Evolutionary conservation across 257 asterid species (phyloP), one percentile per base, ranked within the genome.

Genomic region (Mentha longifolia): DNA sequence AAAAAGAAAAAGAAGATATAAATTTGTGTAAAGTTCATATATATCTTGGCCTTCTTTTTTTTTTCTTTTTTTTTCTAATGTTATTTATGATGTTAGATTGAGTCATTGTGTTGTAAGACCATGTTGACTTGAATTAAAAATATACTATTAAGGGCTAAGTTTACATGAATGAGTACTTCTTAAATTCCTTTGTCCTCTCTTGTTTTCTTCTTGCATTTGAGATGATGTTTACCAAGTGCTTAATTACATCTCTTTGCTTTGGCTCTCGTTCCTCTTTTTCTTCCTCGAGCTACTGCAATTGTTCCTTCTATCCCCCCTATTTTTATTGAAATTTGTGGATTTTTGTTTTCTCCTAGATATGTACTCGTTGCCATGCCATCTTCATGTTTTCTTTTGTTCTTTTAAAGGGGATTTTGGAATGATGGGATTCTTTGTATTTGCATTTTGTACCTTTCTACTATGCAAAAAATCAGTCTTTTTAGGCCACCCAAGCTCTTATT

Each of bases 201-300:
- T 45, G 8, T 47, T 47, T 15, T 47, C 54, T 10, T 42, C 14
- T 42, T 9, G 10, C 25, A 22, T 22, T 22, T 22, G 25, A 22
- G 25, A 22, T 22, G 25, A 22, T 22, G 25, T 22, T 22, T 22
- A 22, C 25, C 1, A 22, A 2, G 25, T 22, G n/a, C 25, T 22
- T 22, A 22, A 22, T 22, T 22, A 22, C 25, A 22, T 22, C 45
- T 11, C 14, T 42, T 11, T 11, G 47, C 15, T 75, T 84, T 81
- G 86, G 81, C 3, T 47, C n/a, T n/a, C 56, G 7, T 82, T 77
- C 89, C 96, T 58, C 61, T 59, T 78, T 86, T 88, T 83, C 88
- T 72, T 90, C 93, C 95, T 90, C 97, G 96, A 91, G 92, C 96
- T 84, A 85, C 93, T 84, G 87, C 85, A 66, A 78, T 83, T 85